These are phyloP conservation scores for Beta macrorhiza DNA, from an alignment of 179 eudicot genomes.

Conservation along the genomic window DNA sequence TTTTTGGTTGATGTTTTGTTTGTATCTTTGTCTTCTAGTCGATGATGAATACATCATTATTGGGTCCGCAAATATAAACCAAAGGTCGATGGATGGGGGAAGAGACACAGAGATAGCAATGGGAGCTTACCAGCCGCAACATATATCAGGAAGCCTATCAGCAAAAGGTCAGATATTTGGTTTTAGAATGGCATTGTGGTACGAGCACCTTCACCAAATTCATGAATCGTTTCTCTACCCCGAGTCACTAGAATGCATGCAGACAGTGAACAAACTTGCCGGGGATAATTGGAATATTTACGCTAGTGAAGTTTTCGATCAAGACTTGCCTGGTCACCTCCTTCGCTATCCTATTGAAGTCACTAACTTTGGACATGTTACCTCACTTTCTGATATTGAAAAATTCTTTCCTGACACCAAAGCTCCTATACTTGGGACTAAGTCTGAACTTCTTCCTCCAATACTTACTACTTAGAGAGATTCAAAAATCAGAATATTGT, in stretches of 20 bases:
- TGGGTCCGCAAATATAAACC: slow-evolving; percentile 83
- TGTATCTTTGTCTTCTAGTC: slow-evolving; percentile 34
- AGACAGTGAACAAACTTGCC: slow-evolving; percentile 39
- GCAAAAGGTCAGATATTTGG: slow-evolving; percentile 50
- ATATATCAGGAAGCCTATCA: slow-evolving; percentile 34
- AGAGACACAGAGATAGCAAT: slow-evolving; percentile 83
- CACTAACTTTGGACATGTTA: slow-evolving; percentile 37
- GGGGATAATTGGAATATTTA: slow-evolving; percentile 50
- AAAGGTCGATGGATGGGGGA: slow-evolving; percentile 79
- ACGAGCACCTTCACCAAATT: slow-evolving; percentile 46
- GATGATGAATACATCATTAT: slow-evolving; percentile 80
- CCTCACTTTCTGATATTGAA: slow-evolving; percentile 31
- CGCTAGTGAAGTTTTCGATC: slow-evolving; percentile 28
- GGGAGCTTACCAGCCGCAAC: slow-evolving; percentile 72
- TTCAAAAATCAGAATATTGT: neutral
- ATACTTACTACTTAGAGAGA: slow-evolving; percentile 47
- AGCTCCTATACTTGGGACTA: slow-evolving; percentile 58
- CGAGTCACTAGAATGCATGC: slow-evolving; percentile 47
- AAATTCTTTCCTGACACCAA: slow-evolving; percentile 67
- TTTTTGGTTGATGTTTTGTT: neutral
- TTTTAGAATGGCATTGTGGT: slow-evolving; percentile 66
- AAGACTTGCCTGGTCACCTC: slow-evolving; percentile 59
- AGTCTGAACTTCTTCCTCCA: slow-evolving; percentile 48
- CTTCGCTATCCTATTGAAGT: slow-evolving; percentile 57
- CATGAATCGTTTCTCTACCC: slow-evolving; percentile 38